A percentile compares a stretch with the other conserved stretches of the same genome.
Evolutionary conservation across 805 yeast genomes (phyloP).

Genomic region (Candida taoyuanica): DNA sequence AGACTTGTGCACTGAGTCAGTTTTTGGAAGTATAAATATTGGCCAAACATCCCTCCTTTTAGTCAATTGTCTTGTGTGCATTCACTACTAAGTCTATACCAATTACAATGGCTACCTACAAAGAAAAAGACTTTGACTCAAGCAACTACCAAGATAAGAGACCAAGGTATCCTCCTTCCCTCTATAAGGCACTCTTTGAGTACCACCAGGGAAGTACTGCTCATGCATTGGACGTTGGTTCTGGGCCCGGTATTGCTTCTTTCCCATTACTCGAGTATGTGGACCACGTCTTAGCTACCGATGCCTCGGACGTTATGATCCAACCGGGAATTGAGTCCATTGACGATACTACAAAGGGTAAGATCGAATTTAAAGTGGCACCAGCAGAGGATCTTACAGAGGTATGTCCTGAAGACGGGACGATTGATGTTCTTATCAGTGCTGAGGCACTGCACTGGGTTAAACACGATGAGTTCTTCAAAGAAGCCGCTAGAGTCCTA

Average conservation of each 20-base stretch:
- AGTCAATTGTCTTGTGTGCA: background rate
- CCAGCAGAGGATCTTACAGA: slow-evolving; percentile 27
- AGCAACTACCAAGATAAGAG: slow-evolving; percentile 47
- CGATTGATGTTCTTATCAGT: slow-evolving; percentile 54
- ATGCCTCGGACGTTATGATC: slow-evolving; percentile 52
- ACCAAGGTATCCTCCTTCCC: slow-evolving; percentile 56
- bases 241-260: slow-evolving; percentile 70
- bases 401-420: slow-evolving; percentile 21
- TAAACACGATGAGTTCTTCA: slow-evolving; percentile 45
- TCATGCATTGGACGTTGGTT: slow-evolving; percentile 56
- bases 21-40: background rate
- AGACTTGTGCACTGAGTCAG: background rate
- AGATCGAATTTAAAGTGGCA: slow-evolving; percentile 20
- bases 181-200: slow-evolving; percentile 37
- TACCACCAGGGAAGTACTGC: slow-evolving; percentile 35
- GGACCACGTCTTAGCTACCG: slow-evolving; percentile 49
- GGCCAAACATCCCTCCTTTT: background rate
- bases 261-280: slow-evolving; percentile 41
- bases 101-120: slow-evolving; percentile 47
- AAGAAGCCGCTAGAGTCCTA: slow-evolving; percentile 44
- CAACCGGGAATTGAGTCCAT: slow-evolving; percentile 31
- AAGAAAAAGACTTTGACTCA: slow-evolving; percentile 46
- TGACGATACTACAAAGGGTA: slow-evolving; percentile 15
- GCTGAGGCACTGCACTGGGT: slow-evolving; percentile 84
- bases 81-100: background rate